Evolutionary conservation across 2,329 filamentous ascomycete species (phyloP).

Genomic region (Diaporthe citri): DNA sequence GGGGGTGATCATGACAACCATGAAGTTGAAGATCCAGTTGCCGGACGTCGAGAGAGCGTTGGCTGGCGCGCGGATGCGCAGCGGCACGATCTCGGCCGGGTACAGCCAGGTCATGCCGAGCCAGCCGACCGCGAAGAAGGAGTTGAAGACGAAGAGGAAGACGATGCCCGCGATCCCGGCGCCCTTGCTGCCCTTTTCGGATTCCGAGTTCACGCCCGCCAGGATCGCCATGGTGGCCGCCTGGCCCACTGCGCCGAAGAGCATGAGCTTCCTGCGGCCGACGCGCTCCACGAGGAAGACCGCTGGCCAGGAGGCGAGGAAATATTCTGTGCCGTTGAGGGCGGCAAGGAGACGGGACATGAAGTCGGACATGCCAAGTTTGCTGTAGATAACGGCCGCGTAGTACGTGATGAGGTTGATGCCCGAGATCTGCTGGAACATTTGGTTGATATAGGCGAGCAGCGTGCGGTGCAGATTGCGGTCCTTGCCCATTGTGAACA

Average conservation of each 20-base stretch:
- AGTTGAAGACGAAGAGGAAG: conserved; percentile 65
- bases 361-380: conserved; percentile 64
- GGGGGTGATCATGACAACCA: conserved; percentile 74
- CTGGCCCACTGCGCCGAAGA: conserved; percentile 75
- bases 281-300: conserved; percentile 75
- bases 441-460: conserved; percentile 41
- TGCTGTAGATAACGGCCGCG: conserved; percentile 41
- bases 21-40: conserved; percentile 75
- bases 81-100: conserved; percentile 68
- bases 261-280: conserved; percentile 78
- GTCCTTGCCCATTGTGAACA: conserved; percentile 42
- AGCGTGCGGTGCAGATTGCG: conserved; percentile 44
- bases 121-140: conserved; percentile 66
- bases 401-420: conserved; percentile 50
- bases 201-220: conserved; percentile 54
- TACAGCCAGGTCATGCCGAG: conserved; percentile 70
- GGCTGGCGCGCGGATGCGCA: conserved; percentile 66
- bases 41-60: conserved; percentile 67
- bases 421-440: conserved; percentile 44
- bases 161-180: conserved; percentile 51
- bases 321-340: conserved; percentile 63
- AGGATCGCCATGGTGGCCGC: conserved; percentile 75
- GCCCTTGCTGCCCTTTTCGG: conserved; percentile 42
- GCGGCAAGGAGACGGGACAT: conserved; percentile 70
- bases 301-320: conserved; percentile 69